These are phyloP conservation scores for Aspergillus awamori DNA, from an alignment of 2,329 filamentous ascomycete species.

Conservation along the genomic window DNA sequence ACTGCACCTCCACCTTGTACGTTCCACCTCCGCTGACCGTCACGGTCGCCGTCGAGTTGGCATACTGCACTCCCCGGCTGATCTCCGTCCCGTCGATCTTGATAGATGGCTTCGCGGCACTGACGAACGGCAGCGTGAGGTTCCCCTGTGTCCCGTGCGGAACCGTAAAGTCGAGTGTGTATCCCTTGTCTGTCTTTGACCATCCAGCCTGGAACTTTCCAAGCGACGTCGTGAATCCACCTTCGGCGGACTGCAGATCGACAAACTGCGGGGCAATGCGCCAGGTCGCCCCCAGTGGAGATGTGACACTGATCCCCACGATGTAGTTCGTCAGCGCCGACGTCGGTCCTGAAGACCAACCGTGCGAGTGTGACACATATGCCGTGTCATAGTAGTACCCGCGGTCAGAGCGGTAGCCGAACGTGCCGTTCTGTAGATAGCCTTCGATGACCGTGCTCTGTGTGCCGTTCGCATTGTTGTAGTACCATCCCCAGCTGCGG, in stretches of 20 bases:
- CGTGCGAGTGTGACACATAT: constrained; percentile 48
- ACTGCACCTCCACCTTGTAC: constrained; percentile 26
- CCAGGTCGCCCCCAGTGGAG: constrained; percentile 47
- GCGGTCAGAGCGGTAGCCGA: constrained; percentile 57
- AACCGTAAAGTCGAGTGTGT: constrained; percentile 27
- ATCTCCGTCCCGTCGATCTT: constrained; percentile 27
- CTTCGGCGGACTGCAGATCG: constrained; percentile 47
- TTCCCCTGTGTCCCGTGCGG: constrained; percentile 26
- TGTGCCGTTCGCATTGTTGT: constrained; percentile 60
- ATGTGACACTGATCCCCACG: constrained; percentile 48
- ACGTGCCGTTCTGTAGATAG: constrained; percentile 59
- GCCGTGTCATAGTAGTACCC: constrained; percentile 56
- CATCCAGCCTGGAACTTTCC: constrained; percentile 36
- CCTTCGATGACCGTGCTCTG: constrained; percentile 63
- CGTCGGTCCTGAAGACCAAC: constrained; percentile 49
- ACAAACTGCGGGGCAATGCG: constrained; percentile 49
- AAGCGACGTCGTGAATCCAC: constrained; percentile 51
- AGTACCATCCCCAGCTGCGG: constrained; percentile 63
- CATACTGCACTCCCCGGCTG: constrained; percentile 22
- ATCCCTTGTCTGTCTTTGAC: constrained; percentile 19
- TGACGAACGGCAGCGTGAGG: constrained; percentile 28
- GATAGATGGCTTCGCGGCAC: constrained; percentile 28
- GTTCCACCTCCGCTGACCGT: constrained; percentile 26
- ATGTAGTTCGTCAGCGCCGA: constrained; percentile 49
- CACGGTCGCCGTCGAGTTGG: constrained; percentile 25